Evolutionary conservation across 139 green algal genomes (phyloP).

Genomic region (Spirogloea muscicola): DNA sequence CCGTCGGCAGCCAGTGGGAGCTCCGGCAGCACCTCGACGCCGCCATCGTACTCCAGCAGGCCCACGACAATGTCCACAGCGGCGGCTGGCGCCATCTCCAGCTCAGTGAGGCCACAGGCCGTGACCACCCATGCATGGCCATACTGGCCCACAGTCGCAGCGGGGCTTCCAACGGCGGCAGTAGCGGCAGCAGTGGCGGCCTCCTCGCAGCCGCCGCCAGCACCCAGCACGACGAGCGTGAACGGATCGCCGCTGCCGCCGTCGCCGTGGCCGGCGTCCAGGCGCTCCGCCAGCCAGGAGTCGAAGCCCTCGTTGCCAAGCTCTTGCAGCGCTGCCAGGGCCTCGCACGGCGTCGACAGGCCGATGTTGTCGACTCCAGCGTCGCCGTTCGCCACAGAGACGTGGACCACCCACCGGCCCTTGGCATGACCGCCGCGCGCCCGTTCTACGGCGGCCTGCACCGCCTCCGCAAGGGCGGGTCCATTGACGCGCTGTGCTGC

Average conservation of each 20-base stretch:
- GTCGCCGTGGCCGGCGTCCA: background rate
- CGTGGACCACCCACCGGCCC: too few species aligned
- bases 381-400: too few species aligned
- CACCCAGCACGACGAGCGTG: background rate
- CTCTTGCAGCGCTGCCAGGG: too few species aligned
- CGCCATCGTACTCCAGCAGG: background rate
- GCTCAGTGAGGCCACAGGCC: background rate
- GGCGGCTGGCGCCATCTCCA: background rate
- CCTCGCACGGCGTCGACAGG: too few species aligned
- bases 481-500: background rate
- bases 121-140: conserved; percentile 7
- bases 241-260: background rate
- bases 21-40: background rate
- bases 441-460: background rate
- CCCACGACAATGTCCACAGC: background rate
- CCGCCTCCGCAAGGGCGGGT: background rate
- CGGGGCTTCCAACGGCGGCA: background rate
- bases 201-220: background rate
- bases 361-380: too few species aligned
- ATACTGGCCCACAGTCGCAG: conserved; percentile 7
- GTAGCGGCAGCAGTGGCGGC: background rate
- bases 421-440: background rate
- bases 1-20: conserved; percentile 32
- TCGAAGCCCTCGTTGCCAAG: too few species aligned
- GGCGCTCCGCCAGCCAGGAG: background rate